Evolutionary conservation across 768 basidiomycete genomes (phyloP).

Genomic region (Termitomyces bulborhizus): DNA sequence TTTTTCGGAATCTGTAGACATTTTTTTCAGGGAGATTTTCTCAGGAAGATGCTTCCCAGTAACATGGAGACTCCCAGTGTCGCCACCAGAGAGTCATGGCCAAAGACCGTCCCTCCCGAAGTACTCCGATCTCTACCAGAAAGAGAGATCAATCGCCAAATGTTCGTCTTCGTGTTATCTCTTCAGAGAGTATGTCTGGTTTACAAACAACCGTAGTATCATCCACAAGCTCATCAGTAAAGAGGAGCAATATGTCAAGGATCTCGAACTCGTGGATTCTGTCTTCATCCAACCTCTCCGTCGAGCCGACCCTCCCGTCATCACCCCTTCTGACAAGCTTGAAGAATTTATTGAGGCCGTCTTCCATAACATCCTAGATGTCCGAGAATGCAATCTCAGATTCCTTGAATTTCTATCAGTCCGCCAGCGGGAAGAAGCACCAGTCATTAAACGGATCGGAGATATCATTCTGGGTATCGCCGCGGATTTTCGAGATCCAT

Average conservation of each 20-base stretch:
- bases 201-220: conserved; percentile 32
- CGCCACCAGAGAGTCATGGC: conserved; percentile 44
- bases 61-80: conserved; percentile 29
- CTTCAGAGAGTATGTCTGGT: not conserved
- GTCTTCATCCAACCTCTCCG: conserved; percentile 51
- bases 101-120: conserved; percentile 36
- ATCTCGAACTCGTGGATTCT: conserved; percentile 77
- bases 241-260: conserved; percentile 86
- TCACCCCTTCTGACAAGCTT: conserved; percentile 45
- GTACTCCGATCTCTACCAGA: conserved; percentile 48
- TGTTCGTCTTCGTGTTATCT: conserved; percentile 25
- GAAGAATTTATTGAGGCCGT: conserved; percentile 84
- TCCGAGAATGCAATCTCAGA: conserved; percentile 73
- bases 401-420: conserved; percentile 83
- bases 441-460: conserved; percentile 79
- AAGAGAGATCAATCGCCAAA: conserved; percentile 82
- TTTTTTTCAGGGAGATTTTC: conserved; percentile 21
- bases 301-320: conserved; percentile 34
- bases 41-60: conserved; percentile 19
- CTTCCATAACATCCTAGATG: conserved; percentile 81
- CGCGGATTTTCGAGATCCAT: conserved; percentile 78
- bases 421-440: conserved; percentile 79
- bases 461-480: conserved; percentile 86
- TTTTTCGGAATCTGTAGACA: not conserved
- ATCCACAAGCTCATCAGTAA: conserved; percentile 88